Evolutionary conservation across 2,329 filamentous ascomycete species (phyloP), one percentile per base, ranked within the genome.

Genomic region (Botryosphaeria dothidea): DNA sequence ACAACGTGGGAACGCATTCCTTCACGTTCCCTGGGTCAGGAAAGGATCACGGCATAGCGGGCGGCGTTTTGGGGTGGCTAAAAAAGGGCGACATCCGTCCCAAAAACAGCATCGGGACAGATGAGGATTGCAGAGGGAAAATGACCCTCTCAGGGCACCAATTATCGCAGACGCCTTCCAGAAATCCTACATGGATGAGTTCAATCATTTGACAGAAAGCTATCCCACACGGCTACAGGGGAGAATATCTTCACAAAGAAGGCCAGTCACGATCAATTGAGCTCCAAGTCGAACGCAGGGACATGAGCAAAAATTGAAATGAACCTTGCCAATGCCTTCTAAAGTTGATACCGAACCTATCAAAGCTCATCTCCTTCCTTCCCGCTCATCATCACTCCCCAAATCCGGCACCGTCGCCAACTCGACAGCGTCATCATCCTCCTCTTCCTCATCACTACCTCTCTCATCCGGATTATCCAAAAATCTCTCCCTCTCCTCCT

Each of bases 401-500:
- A 68, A 67, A 11, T 65, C 63, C 54, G 69, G 71, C 4, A 77
- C 72, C 27, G 68, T 75, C 29, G 67, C 66, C 62, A 77, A 62
- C 65, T 77, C 74, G 23, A 76, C 66, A 17, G 66, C 70, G 11
- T 68, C 67, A 23, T 62, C 64, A 3, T 54, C 68, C 15, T 67
- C 72, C 17, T 69, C 72, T 19, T 68, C 49, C 9, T n/a, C 56
- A 13, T n/a, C 17, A 7, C 11, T n/a, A 1, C 52, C 34, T 19
- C 34, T 13, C 46, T 11, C 38, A 13, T 31, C 51, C 15, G 7
- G 19, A 4, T 61, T 23, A 27, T 65, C 63, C 43, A 60, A 45
- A 46, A 60, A 60, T 1, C 54, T 19, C 45, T 61, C 77, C 62
- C 88, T 88, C 66, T 90, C 88, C 70, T 48, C 62, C 21, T 57